These are phyloP conservation scores for Alternaria triticimaculans DNA, from an alignment of 2,329 filamentous ascomycete genomes.

Conservation along the genomic window DNA sequence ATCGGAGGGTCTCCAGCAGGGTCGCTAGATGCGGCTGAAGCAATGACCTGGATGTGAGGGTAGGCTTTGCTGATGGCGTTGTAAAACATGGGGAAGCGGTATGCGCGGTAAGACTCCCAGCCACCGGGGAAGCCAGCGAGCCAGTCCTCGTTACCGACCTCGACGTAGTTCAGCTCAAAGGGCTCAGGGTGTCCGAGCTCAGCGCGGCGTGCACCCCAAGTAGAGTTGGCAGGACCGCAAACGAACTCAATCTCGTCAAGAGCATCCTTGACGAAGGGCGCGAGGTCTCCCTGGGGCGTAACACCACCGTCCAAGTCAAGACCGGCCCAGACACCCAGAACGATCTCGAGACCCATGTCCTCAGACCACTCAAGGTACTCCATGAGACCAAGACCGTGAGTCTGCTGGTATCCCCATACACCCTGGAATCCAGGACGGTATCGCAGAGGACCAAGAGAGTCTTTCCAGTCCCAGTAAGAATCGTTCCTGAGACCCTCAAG, in stretches of 20 bases:
- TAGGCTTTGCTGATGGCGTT: conserved; percentile 44
- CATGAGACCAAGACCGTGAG: conserved; percentile 54
- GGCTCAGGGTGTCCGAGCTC: conserved; percentile 47
- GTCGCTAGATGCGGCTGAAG: conserved; percentile 39
- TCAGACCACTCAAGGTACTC: conserved; percentile 59
- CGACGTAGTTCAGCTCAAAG: conserved; percentile 47
- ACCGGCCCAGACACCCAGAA: conserved; percentile 54
- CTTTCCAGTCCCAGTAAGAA: conserved; percentile 54
- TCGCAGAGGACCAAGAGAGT: conserved; percentile 57
- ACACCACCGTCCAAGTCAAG: conserved; percentile 52
- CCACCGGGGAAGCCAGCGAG: conserved; percentile 40
- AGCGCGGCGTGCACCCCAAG: conserved; percentile 46
- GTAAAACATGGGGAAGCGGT: conserved; percentile 44
- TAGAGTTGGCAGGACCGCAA: conserved; percentile 35
- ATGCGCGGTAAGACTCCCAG: conserved; percentile 37
- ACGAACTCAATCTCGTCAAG: conserved; percentile 48
- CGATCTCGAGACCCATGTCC: conserved; percentile 53
- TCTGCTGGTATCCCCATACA: conserved; percentile 56
- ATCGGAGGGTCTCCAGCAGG: conserved; percentile 40
- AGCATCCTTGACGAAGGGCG: conserved; percentile 49
- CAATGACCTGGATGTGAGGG: conserved; percentile 46
- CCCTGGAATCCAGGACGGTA: conserved; percentile 56
- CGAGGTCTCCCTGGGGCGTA: conserved; percentile 46
- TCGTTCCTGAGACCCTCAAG: conserved; percentile 39
- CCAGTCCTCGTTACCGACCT: conserved; percentile 50